Base-by-base conservation (phyloP, 2,329 filamentous ascomycete genomes). In the Thelonectria olida region DNA sequence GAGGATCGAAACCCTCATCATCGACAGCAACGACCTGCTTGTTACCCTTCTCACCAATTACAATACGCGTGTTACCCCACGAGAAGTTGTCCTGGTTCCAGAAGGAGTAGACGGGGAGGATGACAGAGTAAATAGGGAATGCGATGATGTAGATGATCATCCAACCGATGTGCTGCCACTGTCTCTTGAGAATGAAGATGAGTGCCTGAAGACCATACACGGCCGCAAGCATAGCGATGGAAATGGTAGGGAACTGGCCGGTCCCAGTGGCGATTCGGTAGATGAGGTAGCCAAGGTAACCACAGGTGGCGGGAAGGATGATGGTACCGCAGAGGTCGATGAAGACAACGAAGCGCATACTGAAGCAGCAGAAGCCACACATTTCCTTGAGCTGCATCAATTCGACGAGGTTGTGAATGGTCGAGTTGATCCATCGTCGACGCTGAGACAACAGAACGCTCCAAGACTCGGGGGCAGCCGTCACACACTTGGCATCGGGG, bases 71-170 rank as follows among this genome's bases (percentile, higher is more conserved):
- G 81, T 96, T 98, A 85, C 96, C 96, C 96, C 96, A 99, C 2
- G 90, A 90, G 84, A 99, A 99, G 80, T 99, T 95, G 79, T 99
- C 96, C 78, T 97, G 94, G 80, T 97, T 97, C 96, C 96, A 99
- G 90, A 99, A 99, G 0, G 95, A 97, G 82, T 98, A 99, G 66
- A 99, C 81, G 1, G 96, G 96, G 12, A 99, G 86, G 65, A 96
- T 75, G 72, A 99, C 92, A 4, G 91, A 96, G 82, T 95, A 97
- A 70, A 99, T 91, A 0, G 96, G 96, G 82, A 92, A 97, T 2
- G 96, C 96, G n/a, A 96, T 70, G 64, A 99, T 85, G 80, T 99
- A 99, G 75, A 99, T 98, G 67, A 99, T 90, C 94, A 99, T 98
- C 96, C 96, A 99, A 69, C 96, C 96, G 63, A 99, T 88, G 75